These are phyloP conservation scores for Coemansia aciculifera DNA, from an alignment of 192 early-diverging fungal genomes.

Conservation along the genomic window DNA sequence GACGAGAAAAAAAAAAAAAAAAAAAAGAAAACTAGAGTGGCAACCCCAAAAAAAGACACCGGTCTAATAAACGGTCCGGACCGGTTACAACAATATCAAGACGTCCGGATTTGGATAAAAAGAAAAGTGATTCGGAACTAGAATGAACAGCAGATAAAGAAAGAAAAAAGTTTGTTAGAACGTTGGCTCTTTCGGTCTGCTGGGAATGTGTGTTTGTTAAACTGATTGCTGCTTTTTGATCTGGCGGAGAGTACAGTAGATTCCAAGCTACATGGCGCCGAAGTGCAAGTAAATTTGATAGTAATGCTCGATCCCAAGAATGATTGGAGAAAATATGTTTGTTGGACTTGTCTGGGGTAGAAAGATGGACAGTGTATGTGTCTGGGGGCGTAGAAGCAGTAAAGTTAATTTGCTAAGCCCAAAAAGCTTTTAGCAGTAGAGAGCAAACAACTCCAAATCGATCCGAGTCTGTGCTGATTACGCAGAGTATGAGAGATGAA, in stretches of 20 bases:
- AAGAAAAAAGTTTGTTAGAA: neutral
- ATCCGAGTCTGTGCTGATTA: neutral
- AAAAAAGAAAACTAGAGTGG: neutral
- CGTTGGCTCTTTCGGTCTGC: neutral
- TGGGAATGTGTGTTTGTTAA: neutral
- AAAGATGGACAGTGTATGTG: neutral
- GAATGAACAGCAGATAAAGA: neutral
- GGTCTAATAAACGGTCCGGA: slow-evolving; percentile 1
- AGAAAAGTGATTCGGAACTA: neutral
- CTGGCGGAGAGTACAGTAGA: neutral
- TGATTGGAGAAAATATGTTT: neutral
- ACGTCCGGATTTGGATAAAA: neutral
- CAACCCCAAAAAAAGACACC: neutral
- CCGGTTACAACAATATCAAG: neutral
- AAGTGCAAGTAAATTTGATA: neutral
- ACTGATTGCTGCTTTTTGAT: neutral
- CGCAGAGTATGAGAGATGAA: neutral
- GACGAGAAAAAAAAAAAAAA: neutral
- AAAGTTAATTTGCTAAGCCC: neutral
- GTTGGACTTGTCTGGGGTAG: neutral
- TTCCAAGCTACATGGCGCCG: neutral
- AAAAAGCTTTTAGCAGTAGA: neutral
- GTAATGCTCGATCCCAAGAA: neutral
- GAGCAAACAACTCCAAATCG: neutral
- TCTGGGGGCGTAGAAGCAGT: neutral